A percentile compares a stretch with the other conserved stretches of the same genome.
phyloP scores from a whole-genome alignment of 179 eudicot genomes.

The Amaranthus tricolor region DNA sequence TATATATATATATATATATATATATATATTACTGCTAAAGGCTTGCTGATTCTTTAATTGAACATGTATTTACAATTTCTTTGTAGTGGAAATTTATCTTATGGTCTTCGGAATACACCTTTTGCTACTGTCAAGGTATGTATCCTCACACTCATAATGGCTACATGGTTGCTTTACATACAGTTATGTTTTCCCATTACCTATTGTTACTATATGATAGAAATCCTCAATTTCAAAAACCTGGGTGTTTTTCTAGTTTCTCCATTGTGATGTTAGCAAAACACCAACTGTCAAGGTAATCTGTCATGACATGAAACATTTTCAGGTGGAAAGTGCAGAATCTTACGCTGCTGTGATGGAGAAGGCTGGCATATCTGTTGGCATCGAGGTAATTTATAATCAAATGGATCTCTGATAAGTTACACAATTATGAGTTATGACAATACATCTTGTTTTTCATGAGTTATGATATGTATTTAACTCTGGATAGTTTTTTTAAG shows the following conservation, averaged over 20 bases:
- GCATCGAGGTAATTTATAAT: constrained; percentile 57
- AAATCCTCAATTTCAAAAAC: too few species aligned
- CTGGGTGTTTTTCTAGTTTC: too few species aligned
- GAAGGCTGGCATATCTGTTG: constrained; percentile 71
- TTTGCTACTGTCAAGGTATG: constrained; percentile 71
- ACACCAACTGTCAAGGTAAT: not conserved
- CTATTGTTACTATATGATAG: not conserved
- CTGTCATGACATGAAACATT: not conserved
- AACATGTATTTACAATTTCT: constrained; percentile 4
- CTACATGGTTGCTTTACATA: not conserved
- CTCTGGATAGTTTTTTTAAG: constrained; percentile 10
- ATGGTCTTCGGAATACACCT: constrained; percentile 85
- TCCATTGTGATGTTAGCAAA: too few species aligned
- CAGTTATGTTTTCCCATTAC: not conserved
- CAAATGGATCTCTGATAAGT: constrained; percentile 3
- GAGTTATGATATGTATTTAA: not conserved
- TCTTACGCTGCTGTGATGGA: constrained; percentile 57
- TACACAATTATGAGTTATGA: not conserved
- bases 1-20: too few species aligned
- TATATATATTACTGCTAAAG: not conserved
- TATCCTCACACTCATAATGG: not conserved
- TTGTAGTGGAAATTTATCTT: constrained; percentile 72
- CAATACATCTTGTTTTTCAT: not conserved
- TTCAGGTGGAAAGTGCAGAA: constrained; percentile 82
- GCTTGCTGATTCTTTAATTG: not conserved